Evolutionary conservation across 2,329 filamentous ascomycete species (phyloP).

Genomic region (Cercospora sp.): DNA sequence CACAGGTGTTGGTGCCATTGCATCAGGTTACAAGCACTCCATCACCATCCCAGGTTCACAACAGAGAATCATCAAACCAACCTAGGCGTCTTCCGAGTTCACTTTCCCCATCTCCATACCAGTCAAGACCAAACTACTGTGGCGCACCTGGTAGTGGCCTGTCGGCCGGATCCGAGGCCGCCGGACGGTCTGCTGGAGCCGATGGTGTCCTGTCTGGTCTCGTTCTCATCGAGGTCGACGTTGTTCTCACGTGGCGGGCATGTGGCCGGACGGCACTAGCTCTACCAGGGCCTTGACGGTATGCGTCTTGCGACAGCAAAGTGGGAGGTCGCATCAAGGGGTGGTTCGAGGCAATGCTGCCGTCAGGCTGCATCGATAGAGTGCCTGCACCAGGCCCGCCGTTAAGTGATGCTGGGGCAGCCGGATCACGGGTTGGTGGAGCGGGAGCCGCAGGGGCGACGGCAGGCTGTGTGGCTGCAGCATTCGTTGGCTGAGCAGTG

Average conservation of each 20-base stretch:
- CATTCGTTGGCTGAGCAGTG: not conserved
- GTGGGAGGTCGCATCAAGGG: constrained; percentile 21
- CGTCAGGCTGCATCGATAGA: constrained; percentile 4
- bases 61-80: constrained; percentile 4
- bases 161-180: not conserved
- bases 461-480: not conserved
- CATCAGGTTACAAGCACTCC: not conserved
- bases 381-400: constrained; percentile 9
- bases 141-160: constrained; percentile 8
- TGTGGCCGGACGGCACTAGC: constrained; percentile 1
- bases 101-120: constrained; percentile 10
- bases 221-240: not conserved
- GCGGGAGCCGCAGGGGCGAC: constrained; percentile 2
- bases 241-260: constrained; percentile 1
- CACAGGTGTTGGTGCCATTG: not conserved
- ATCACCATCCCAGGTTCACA: not conserved
- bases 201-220: constrained; percentile 5
- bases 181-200: not conserved
- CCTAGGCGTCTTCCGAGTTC: not conserved
- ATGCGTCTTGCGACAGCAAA: constrained; percentile 15
- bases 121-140: constrained; percentile 10
- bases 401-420: constrained; percentile 15
- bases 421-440: constrained; percentile 8
- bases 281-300: constrained; percentile 17
- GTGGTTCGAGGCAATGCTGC: constrained; percentile 8